phyloP scores from a whole-genome alignment of 257 asterid genomes.

The Penstemon barbatus region DNA sequence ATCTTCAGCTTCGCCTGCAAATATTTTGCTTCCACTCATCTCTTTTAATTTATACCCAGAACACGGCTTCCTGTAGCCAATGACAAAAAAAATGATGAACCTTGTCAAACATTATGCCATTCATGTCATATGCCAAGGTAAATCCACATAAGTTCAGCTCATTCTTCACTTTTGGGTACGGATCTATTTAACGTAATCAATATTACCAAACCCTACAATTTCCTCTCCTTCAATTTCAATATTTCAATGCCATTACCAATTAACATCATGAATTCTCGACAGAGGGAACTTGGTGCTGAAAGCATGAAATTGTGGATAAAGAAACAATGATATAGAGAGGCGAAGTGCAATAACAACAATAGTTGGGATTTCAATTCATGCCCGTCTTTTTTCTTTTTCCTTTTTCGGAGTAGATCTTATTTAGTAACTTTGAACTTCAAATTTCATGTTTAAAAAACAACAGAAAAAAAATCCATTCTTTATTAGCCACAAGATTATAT shows the following conservation, averaged over 20 bases:
- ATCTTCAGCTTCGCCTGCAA: slow-evolving; percentile 55
- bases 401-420: neutral
- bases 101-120: neutral
- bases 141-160: neutral
- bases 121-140: neutral
- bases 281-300: slow-evolving; percentile 2
- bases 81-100: neutral
- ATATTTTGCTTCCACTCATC: slow-evolving; percentile 86
- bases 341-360: neutral
- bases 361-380: neutral
- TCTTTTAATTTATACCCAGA: slow-evolving; percentile 87
- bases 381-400: neutral
- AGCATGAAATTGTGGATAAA: neutral
- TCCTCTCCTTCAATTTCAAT: neutral
- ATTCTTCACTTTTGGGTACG: neutral
- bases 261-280: neutral
- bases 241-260: neutral
- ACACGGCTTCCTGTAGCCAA: slow-evolving; percentile 69
- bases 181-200: neutral
- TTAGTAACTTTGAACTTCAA: no score
- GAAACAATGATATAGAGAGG: neutral
- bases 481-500: neutral
- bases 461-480: neutral
- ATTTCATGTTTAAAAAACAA: neutral
- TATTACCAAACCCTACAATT: slow-evolving; percentile 6